A percentile compares a stretch with the other conserved stretches of the same genome.
These are phyloP conservation scores for Ogataea thermomethanolica DNA, from an alignment of 805 yeast genomes.

Conservation along the genomic window DNA sequence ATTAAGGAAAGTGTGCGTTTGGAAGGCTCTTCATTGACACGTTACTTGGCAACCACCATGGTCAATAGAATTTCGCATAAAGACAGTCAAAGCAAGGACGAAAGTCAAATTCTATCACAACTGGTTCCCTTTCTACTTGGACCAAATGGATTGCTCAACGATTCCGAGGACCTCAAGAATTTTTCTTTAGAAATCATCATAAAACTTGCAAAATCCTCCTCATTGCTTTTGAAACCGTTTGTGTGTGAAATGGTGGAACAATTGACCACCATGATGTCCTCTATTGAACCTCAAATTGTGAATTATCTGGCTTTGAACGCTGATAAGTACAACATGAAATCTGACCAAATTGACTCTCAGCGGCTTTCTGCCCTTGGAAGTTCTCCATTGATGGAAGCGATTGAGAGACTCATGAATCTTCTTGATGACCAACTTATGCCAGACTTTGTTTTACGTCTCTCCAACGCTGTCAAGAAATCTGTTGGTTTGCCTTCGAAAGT, in stretches of 20 bases:
- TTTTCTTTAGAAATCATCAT: constrained; percentile 77
- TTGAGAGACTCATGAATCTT: constrained; percentile 64
- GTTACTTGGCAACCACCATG: constrained; percentile 59
- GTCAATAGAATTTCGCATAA: constrained; percentile 54
- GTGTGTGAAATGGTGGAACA: constrained; percentile 67
- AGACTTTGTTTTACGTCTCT: constrained; percentile 47
- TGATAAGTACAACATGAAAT: constrained; percentile 72
- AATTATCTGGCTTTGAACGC: constrained; percentile 87
- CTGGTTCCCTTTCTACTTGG: constrained; percentile 81
- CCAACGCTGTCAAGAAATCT: constrained; percentile 56
- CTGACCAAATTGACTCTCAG: constrained; percentile 71
- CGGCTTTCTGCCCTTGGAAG: constrained; percentile 68
- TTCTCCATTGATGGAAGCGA: constrained; percentile 87
- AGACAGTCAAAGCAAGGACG: constrained; percentile 31
- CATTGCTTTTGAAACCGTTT: constrained; percentile 58
- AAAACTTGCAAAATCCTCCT: constrained; percentile 62
- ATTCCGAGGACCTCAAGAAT: constrained; percentile 76
- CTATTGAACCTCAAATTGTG: constrained; percentile 86
- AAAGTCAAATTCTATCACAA: constrained; percentile 44
- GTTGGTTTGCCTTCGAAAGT: constrained; percentile 92
- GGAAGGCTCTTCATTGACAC: constrained; percentile 70
- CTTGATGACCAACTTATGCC: constrained; percentile 50
- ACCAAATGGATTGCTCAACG: constrained; percentile 72
- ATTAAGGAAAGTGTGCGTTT: constrained; percentile 88
- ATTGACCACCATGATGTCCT: constrained; percentile 69